phyloP scores from a whole-genome alignment of 352 stramenopile genomes.

The Phytopythium delawarense region DNA sequence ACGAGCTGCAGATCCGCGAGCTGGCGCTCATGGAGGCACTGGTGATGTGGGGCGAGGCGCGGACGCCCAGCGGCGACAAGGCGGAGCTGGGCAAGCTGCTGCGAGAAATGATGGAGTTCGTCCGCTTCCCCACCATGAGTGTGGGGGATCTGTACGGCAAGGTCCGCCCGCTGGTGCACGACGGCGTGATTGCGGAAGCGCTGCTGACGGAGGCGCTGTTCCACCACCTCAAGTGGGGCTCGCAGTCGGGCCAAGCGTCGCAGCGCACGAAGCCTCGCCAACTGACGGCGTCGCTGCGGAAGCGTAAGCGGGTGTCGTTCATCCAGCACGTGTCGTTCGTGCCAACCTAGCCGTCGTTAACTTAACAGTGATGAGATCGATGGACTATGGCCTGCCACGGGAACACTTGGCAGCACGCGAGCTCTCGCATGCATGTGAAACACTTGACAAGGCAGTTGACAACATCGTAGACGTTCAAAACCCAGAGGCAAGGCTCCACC shows the following conservation, averaged over 20 bases:
- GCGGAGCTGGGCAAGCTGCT: constrained; percentile 48
- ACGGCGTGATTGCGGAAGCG: constrained; percentile 60
- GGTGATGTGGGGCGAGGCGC: constrained; percentile 73
- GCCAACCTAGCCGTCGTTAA: constrained; percentile 10
- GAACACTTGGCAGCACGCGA: too few species aligned
- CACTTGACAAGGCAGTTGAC: too few species aligned
- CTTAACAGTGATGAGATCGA: background rate
- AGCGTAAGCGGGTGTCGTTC: constrained; percentile 86
- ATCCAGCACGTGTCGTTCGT: constrained; percentile 87
- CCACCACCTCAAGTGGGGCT: constrained; percentile 84
- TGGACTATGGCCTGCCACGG: too few species aligned
- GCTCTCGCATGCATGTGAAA: too few species aligned
- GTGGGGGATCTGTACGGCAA: constrained; percentile 84
- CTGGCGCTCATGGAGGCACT: constrained; percentile 73
- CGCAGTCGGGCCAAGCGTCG: constrained; percentile 46
- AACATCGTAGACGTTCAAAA: background rate
- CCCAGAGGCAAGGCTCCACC: background rate
- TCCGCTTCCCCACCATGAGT: constrained; percentile 86
- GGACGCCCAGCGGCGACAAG: constrained; percentile 43
- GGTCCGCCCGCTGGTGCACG: constrained; percentile 67
- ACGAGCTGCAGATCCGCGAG: constrained; percentile 85
- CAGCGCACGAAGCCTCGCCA: constrained; percentile 63
- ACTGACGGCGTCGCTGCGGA: constrained; percentile 56
- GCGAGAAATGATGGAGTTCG: constrained; percentile 73
- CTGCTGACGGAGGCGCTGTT: constrained; percentile 82